Percentiles rank a stretch among this genome's conserved stretches.
phyloP scores from a whole-genome alignment of 2,329 filamentous ascomycete species.

The Coniochaeta ligniaria region DNA sequence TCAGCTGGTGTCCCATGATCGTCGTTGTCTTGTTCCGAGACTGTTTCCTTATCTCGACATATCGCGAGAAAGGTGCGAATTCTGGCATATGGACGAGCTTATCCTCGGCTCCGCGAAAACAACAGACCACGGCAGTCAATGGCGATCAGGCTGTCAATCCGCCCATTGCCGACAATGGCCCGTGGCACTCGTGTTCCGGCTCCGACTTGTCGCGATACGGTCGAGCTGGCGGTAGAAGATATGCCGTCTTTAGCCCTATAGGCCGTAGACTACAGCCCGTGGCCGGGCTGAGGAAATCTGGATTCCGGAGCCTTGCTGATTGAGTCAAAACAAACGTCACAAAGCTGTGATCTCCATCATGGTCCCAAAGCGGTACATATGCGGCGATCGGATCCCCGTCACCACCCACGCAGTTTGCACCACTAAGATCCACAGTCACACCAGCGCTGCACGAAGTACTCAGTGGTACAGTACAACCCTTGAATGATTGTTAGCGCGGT shows the following conservation, averaged over 20 bases:
- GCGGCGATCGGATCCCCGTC: not conserved
- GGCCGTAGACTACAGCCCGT: too few relatives aligned
- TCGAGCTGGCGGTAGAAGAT: not conserved
- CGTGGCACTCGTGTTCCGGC: not conserved
- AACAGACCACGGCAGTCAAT: constrained; percentile 2
- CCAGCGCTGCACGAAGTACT: too few relatives aligned
- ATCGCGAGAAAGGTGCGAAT: not conserved
- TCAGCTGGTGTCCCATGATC: not conserved
- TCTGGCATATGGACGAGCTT: constrained; percentile 10
- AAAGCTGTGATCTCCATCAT: not conserved
- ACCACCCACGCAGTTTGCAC: not conserved
- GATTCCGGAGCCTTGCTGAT: not conserved
- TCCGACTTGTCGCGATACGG: not conserved
- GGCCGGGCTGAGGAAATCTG: not conserved
- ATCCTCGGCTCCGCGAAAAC: constrained; percentile 19
- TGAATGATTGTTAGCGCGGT: too few relatives aligned
- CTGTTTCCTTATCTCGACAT: constrained; percentile 1
- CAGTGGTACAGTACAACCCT: too few relatives aligned
- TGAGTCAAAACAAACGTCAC: not conserved
- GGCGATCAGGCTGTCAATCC: not conserved
- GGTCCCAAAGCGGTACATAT: not conserved
- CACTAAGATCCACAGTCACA: not conserved
- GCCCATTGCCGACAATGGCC: not conserved
- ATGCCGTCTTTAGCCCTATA: not conserved
- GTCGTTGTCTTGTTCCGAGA: constrained; percentile 7